Evolutionary conservation across 1,284 basidiomycete species (phyloP), one percentile per base, ranked within the genome.

Genomic region (Austropuccinia psidii): DNA sequence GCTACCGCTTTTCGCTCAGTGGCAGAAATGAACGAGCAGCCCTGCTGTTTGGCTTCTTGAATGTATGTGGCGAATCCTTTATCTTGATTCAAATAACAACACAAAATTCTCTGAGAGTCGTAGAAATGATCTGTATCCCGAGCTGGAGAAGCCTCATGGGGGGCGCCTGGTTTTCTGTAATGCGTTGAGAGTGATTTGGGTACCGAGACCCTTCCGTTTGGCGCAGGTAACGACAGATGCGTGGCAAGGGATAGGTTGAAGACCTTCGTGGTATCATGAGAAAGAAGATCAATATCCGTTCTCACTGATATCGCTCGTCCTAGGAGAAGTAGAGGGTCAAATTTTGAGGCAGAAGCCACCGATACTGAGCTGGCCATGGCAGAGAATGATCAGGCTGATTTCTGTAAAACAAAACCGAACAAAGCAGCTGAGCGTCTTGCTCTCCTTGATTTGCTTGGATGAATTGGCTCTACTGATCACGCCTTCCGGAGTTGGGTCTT

Each of bases 1-100:
- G 90, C 86, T 0, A 94, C 86, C 47, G 84, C 84, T 81, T 90
- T 90, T 75, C 92, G 84, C 81, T 94, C 92, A 1, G 90, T 91
- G 49, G 91, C 87, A 77, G 89, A 88, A 52, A 95, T 90, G 79
- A 91, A 90, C 7, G 80, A 74, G 0, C 91, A 82, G 1, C 89
- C 89, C 67, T 84, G 85, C 77, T 90, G 88, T 75, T 90, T 84
- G 3, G 88, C 88, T 77, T 90, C 88, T 80, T 88, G 88, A 85
- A 94, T 87, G 81, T 95, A 96, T 77, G 93, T 90, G 29, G 88
- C 89, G 41, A 87, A 86, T 0, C 86, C 84, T 0, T 86, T 85
- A 78, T 90, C 89, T 60, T 86, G 84, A 47, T 89, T 84, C 0
- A 87, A 82, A 88, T 88, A 95, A 45, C 89, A 88, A 17, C 93